phyloP scores from a whole-genome alignment of 179 eudicot species.

The Actinidia polygama region DNA sequence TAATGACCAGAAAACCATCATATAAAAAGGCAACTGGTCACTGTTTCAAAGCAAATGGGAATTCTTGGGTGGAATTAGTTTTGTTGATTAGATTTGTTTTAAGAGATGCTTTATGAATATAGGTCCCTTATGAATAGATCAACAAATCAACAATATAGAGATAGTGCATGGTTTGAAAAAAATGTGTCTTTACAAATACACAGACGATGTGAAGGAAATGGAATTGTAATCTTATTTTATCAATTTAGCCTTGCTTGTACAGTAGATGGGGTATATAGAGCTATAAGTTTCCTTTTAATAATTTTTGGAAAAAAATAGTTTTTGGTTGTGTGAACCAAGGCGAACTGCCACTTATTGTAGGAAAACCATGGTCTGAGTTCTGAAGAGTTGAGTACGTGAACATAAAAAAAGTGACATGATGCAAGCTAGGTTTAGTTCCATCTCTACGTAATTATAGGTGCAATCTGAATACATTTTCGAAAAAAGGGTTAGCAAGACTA shows the following conservation, averaged over 20 bases:
- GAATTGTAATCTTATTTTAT: neutral
- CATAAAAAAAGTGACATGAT: neutral
- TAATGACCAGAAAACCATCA: neutral
- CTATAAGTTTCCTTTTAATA: neutral
- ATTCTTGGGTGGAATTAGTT: neutral
- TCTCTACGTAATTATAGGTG: neutral
- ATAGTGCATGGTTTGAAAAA: neutral
- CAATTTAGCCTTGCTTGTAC: neutral
- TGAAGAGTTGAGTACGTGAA: neutral
- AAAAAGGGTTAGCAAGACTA: neutral
- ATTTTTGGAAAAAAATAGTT: neutral
- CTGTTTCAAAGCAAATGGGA: neutral
- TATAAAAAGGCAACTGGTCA: neutral
- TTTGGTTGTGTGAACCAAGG: neutral
- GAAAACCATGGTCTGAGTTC: neutral
- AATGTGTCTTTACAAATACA: neutral
- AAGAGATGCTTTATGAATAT: neutral
- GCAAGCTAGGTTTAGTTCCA: neutral
- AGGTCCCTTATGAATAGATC: conserved; percentile 8
- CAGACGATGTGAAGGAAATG: neutral
- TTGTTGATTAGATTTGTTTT: neutral
- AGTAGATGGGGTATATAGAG: neutral
- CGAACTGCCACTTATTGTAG: neutral
- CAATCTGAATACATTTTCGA: neutral
- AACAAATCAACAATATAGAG: neutral